phyloP scores from a whole-genome alignment of 495 filamentous ascomycete species.

The Barbatosphaeria neglecta region DNA sequence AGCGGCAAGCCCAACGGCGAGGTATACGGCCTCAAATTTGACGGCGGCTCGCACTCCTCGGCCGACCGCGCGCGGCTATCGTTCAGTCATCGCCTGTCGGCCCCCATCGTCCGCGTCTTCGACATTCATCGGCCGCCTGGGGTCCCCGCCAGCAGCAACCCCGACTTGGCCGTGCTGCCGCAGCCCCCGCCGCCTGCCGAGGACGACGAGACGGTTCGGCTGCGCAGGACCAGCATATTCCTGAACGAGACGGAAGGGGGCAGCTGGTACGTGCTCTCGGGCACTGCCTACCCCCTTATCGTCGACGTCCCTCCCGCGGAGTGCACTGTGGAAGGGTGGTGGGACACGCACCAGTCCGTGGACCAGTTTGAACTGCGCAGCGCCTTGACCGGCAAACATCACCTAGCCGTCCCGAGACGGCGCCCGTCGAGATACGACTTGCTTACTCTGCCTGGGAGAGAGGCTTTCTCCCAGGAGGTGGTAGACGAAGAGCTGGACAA shows the following conservation, averaged over 20 bases:
- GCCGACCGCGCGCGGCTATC: conserved; percentile 35
- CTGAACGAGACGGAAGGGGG: conserved; percentile 76
- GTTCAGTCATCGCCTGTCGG: conserved; percentile 67
- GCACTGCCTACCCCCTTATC: conserved; percentile 73
- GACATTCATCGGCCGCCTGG: conserved; percentile 68
- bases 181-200: conserved; percentile 64
- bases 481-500: conserved; percentile 1
- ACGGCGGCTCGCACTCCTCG: conserved; percentile 21
- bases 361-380: conserved; percentile 14
- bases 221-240: conserved; percentile 58
- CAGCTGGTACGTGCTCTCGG: conserved; percentile 91
- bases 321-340: conserved; percentile 50
- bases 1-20: conserved; percentile 80
- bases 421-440: not conserved
- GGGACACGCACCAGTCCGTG: conserved; percentile 16
- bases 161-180: conserved; percentile 65
- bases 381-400: not conserved
- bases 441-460: not conserved
- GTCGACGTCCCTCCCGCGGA: conserved; percentile 58
- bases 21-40: conserved; percentile 68
- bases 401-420: not conserved
- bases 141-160: conserved; percentile 42
- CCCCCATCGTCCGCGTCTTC: conserved; percentile 56
- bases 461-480: not conserved
- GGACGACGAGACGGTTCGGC: conserved; percentile 42